Percentiles rank a stretch among this genome's conserved stretches.
phyloP scores from a whole-genome alignment of 2,329 filamentous ascomycete genomes.

The Colletotrichum echinochloae region DNA sequence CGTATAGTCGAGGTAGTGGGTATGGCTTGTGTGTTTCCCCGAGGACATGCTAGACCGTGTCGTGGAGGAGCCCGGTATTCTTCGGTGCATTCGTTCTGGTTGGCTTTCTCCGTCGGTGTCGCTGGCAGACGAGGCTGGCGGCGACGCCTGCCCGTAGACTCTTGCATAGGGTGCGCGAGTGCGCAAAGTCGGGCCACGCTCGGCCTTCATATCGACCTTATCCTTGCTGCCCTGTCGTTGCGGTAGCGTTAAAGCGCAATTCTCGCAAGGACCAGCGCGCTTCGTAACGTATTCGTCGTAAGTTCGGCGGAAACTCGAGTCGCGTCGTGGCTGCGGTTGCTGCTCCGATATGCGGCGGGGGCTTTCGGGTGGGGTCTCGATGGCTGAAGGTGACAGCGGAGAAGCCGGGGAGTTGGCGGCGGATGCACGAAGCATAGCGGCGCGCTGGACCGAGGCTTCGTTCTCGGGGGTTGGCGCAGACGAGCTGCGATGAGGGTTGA shows the following conservation, averaged over 20 bases:
- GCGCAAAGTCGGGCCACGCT: conserved; percentile 67
- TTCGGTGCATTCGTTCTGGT: conserved; percentile 53
- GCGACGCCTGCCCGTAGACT: conserved; percentile 66
- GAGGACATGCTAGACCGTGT: conserved; percentile 68
- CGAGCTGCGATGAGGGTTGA: conserved; percentile 56
- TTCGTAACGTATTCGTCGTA: conserved; percentile 75
- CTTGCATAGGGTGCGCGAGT: conserved; percentile 71
- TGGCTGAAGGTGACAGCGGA: conserved; percentile 52
- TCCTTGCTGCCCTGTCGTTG: conserved; percentile 53
- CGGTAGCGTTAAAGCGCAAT: conserved; percentile 75
- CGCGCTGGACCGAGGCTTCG: conserved; percentile 57
- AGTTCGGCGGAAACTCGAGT: conserved; percentile 71
- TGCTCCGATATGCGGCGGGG: conserved; percentile 58
- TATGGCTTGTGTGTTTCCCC: conserved; percentile 68
- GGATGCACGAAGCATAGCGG: conserved; percentile 56
- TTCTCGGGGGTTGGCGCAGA: conserved; percentile 59
- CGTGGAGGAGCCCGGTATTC: conserved; percentile 58
- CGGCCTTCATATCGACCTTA: conserved; percentile 49
- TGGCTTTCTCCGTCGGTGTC: conserved; percentile 66
- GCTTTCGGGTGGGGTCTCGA: conserved; percentile 70
- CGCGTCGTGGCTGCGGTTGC: conserved; percentile 55
- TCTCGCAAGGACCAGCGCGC: conserved; percentile 74
- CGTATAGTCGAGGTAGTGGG: conserved; percentile 75
- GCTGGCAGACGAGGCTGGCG: conserved; percentile 61
- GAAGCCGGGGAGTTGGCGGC: conserved; percentile 49